phyloP scores from a whole-genome alignment of 2,329 filamentous ascomycete genomes.

The Phialophora chinensis region DNA sequence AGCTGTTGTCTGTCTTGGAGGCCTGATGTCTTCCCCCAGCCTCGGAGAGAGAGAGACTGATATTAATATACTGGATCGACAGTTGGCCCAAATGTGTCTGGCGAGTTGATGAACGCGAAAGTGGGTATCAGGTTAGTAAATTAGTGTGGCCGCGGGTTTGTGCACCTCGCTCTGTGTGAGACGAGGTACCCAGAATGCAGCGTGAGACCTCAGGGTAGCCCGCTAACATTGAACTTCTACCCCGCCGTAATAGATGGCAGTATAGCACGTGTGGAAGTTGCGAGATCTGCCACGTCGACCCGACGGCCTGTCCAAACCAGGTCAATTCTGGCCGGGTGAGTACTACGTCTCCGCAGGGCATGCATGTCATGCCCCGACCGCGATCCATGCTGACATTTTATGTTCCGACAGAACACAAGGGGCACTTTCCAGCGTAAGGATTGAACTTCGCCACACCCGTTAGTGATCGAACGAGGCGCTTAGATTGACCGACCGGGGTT shows the following conservation, averaged over 20 bases:
- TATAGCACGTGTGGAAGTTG: conserved; percentile 49
- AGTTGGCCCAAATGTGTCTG: conserved; percentile 9
- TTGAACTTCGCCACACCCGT: background rate
- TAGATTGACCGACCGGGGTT: background rate
- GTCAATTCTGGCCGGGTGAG: conserved; percentile 47
- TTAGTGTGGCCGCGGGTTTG: background rate
- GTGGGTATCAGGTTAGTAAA: conserved; percentile 41
- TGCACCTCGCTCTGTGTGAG: background rate
- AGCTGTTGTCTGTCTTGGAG: background rate
- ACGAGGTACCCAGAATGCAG: background rate
- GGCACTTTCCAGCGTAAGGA: conserved; percentile 46
- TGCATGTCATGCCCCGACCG: no score
- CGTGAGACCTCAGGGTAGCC: background rate
- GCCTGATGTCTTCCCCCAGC: background rate
- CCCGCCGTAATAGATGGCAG: conserved; percentile 41
- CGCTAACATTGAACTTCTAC: background rate
- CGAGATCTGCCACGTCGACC: conserved; percentile 48
- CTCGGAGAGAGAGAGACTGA: no score
- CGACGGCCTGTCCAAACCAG: conserved; percentile 48
- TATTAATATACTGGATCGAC: background rate
- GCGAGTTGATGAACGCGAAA: conserved; percentile 21
- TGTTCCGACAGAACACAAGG: conserved; percentile 40
- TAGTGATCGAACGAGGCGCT: background rate
- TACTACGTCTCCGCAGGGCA: background rate
- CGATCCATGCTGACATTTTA: background rate